Conservation (phyloP, 2,329 filamentous ascomycete species). For the Pyrenochaeta sp. region DNA sequence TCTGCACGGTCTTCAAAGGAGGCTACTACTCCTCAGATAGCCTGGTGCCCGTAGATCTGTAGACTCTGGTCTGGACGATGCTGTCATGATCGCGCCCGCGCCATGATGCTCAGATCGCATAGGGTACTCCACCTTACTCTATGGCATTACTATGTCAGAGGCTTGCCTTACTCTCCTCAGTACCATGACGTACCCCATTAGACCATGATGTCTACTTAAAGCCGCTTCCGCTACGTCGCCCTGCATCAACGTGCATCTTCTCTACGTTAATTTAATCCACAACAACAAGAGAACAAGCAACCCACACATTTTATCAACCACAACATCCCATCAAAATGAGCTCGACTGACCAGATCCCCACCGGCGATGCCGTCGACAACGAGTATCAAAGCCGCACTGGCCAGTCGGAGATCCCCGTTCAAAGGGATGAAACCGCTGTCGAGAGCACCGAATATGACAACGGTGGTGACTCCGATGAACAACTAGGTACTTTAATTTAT, state of each 20-base stretch:
- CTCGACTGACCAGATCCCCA: constrained; percentile 41
- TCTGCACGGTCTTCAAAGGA: constrained; percentile 15
- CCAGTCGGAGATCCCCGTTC: constrained; percentile 56
- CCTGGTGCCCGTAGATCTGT: constrained; percentile 6
- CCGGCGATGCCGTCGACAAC: constrained; percentile 51
- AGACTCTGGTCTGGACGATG: constrained; percentile 19
- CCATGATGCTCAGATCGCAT: constrained; percentile 4
- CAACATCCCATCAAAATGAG: constrained; percentile 35
- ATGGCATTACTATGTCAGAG: constrained; percentile 2
- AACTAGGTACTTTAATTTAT: constrained; percentile 51
- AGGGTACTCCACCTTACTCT: not conserved
- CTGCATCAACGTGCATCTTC: not conserved
- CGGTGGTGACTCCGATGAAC: constrained; percentile 57
- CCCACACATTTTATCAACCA: not conserved
- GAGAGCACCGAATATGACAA: constrained; percentile 55
- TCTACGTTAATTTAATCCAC: not conserved
- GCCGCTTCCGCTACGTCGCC: not conserved
- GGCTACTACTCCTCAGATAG: constrained; percentile 12
- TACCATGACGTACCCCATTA: constrained; percentile 21
- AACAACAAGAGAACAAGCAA: not conserved
- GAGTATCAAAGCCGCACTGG: constrained; percentile 59
- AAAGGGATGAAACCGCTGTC: constrained; percentile 56
- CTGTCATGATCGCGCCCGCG: constrained; percentile 26
- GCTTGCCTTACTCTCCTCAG: not conserved
- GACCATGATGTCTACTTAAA: constrained; percentile 19